phyloP scores from a whole-genome alignment of 2,329 filamentous ascomycete genomes.

The Diaporthe batatas region DNA sequence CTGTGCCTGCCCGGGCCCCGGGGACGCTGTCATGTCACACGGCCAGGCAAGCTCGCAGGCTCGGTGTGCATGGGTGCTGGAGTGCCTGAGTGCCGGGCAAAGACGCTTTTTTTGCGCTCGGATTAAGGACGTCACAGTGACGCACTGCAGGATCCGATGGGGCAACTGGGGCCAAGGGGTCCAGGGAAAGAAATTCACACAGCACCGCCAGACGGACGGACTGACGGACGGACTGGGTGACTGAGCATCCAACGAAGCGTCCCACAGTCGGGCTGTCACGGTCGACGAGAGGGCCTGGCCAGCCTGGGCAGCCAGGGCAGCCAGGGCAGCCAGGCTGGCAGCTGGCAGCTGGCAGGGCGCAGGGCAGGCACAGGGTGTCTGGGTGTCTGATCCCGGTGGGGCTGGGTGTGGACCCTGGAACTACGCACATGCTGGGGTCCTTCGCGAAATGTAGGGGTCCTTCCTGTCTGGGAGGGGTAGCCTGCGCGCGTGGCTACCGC shows the following conservation, averaged over 20 bases:
- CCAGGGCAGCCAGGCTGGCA: slow-evolving; percentile 1
- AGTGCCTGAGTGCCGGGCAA: background rate
- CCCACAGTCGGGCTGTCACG: slow-evolving; percentile 27
- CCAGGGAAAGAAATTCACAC: slow-evolving; percentile 17
- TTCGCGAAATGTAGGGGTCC: slow-evolving; percentile 22
- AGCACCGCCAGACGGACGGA: background rate
- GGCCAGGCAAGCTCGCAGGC: background rate
- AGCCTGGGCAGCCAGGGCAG: slow-evolving; percentile 7
- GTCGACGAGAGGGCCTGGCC: slow-evolving; percentile 2
- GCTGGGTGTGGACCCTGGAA: slow-evolving; percentile 12
- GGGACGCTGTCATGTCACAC: background rate
- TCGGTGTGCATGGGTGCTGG: background rate
- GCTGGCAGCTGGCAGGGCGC: slow-evolving; percentile 7
- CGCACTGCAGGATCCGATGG: slow-evolving; percentile 15
- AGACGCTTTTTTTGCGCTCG: slow-evolving; percentile 3
- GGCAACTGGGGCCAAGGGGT: slow-evolving; percentile 3
- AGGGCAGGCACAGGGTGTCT: slow-evolving; percentile 8
- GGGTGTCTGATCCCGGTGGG: slow-evolving; percentile 7
- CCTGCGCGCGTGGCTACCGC: slow-evolving; percentile 7
- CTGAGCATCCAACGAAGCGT: background rate
- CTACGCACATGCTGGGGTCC: slow-evolving; percentile 7
- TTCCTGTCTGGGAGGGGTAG: slow-evolving; percentile 32
- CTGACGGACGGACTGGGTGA: background rate
- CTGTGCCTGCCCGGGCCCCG: background rate
- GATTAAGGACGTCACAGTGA: slow-evolving; percentile 19